Evolutionary conservation across 495 filamentous ascomycete genomes (phyloP).

Genomic region (Penicillium waksmanii): DNA sequence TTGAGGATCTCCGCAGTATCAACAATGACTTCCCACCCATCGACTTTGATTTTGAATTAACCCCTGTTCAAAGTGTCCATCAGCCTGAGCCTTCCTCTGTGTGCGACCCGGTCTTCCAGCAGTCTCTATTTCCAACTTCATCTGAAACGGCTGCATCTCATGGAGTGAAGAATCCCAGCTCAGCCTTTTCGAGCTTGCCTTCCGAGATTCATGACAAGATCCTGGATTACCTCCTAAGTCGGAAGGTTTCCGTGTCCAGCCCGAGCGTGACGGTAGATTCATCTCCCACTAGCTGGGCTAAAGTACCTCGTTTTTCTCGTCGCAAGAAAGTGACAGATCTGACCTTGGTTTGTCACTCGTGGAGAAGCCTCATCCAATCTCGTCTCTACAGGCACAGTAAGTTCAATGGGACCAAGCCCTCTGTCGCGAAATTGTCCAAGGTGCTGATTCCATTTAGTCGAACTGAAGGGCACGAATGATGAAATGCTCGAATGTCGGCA

Average conservation of each 20-base stretch:
- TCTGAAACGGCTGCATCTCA: background rate
- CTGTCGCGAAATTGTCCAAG: background rate
- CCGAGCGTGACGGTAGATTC: background rate
- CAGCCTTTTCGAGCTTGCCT: background rate
- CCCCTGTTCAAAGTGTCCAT: background rate
- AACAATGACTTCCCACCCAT: background rate
- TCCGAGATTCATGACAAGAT: background rate
- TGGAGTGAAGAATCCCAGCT: background rate
- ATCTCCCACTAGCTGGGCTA: background rate
- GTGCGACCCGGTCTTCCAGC: background rate
- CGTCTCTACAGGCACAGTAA: background rate
- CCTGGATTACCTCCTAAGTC: background rate
- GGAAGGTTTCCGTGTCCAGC: background rate
- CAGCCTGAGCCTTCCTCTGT: background rate
- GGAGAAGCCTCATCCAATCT: background rate
- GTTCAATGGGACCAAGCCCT: background rate
- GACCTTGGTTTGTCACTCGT: background rate
- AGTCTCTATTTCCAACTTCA: background rate
- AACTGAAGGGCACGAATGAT: conserved; percentile 68
- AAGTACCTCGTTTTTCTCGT: background rate
- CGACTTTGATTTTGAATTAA: background rate
- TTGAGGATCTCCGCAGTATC: background rate
- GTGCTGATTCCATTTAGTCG: conserved; percentile 45
- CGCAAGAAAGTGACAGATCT: background rate
- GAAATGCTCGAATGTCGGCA: conserved; percentile 55